These are phyloP conservation scores for Oehlia diaphana DNA, from an alignment of 192 early-diverging fungal genomes.

Conservation along the genomic window DNA sequence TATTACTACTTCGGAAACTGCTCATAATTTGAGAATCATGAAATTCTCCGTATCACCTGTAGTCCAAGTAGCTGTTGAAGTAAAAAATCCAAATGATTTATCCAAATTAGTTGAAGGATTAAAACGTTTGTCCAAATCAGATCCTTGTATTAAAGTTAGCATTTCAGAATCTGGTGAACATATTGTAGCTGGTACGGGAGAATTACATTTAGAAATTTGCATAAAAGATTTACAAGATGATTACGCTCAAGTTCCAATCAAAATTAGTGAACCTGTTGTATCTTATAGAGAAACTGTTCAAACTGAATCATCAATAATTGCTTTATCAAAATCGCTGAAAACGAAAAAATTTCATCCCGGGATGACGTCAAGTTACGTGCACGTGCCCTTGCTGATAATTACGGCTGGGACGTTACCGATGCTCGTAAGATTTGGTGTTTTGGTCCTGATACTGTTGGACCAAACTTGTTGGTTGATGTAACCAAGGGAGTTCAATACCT, in stretches of 20 bases:
- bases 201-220: constrained; percentile 99
- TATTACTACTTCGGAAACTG: constrained; percentile 82
- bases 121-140: constrained; percentile 99
- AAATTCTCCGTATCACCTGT: constrained; percentile 99
- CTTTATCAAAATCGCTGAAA: constrained; percentile 94
- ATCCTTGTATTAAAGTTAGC: constrained; percentile 90
- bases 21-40: constrained; percentile 99
- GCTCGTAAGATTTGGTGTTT: constrained; percentile 96
- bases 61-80: constrained; percentile 94
- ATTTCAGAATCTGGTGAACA: constrained; percentile 93
- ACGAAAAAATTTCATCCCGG: constrained; percentile 81
- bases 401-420: constrained; percentile 93
- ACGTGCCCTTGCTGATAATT: constrained; percentile 83
- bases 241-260: constrained; percentile 93
- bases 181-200: constrained; percentile 99
- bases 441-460: constrained; percentile 83
- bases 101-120: constrained; percentile 99
- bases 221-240: constrained; percentile 99
- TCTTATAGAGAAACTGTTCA: constrained; percentile 93
- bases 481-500: constrained; percentile 98
- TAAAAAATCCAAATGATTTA: constrained; percentile 97
- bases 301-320: constrained; percentile 73
- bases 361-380: constrained; percentile 95
- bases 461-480: constrained; percentile 89
- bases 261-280: constrained; percentile 90